phyloP scores from a whole-genome alignment of 345 rosid genomes.

The Aethionema arabicum region DNA sequence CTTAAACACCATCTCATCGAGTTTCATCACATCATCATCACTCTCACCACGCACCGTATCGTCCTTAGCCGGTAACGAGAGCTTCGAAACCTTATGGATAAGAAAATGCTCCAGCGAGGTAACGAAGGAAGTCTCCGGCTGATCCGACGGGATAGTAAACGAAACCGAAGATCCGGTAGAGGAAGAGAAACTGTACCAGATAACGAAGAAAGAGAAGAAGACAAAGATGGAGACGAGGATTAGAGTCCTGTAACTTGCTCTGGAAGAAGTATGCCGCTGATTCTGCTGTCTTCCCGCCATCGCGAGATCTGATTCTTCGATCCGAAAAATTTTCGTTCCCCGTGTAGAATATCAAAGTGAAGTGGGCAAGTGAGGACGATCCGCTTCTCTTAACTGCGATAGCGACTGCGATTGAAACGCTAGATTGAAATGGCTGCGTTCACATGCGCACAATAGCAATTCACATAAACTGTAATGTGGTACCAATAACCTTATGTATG shows the following conservation, averaged over 20 bases:
- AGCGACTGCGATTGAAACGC: constrained; percentile 11
- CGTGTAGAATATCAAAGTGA: background rate
- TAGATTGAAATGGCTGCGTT: background rate
- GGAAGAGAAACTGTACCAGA: constrained; percentile 34
- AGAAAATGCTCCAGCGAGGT: constrained; percentile 67
- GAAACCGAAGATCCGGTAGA: constrained; percentile 23
- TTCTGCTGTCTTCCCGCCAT: constrained; percentile 45
- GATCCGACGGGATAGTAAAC: background rate
- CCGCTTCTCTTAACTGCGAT: constrained; percentile 1
- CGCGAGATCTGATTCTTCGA: constrained; percentile 31
- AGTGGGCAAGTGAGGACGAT: constrained; percentile 5
- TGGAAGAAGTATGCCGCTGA: constrained; percentile 28
- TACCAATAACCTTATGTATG: too few relatives aligned
- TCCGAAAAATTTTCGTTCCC: background rate
- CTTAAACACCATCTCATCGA: constrained; percentile 47
- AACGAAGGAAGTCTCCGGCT: constrained; percentile 67
- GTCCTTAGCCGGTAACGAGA: constrained; percentile 36
- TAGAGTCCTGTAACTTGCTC: constrained; percentile 47
- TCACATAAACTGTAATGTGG: too few relatives aligned
- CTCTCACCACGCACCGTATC: constrained; percentile 39
- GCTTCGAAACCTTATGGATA: constrained; percentile 29
- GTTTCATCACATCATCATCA: constrained; percentile 39
- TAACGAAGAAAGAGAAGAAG: constrained; percentile 34
- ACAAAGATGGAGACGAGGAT: constrained; percentile 34
- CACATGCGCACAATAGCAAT: background rate